Conservation (phyloP, 202 grass and related monocot species). For the Carex sylvatica region DNA sequence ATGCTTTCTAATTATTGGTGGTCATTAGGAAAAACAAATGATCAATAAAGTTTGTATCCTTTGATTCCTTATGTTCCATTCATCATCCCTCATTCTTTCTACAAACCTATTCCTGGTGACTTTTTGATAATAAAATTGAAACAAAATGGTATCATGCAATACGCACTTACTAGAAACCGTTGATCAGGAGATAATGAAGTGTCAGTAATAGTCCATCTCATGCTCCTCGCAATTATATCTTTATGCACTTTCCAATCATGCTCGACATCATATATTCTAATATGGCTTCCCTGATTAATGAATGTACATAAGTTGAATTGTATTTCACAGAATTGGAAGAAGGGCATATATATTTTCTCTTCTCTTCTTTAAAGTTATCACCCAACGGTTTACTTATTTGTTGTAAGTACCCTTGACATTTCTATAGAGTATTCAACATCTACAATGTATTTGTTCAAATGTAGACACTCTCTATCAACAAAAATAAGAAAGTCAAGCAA, state of each 20-base stretch:
- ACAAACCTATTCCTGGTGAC: background rate
- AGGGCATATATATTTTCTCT: background rate
- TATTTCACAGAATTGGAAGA: background rate
- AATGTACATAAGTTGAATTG: constrained; percentile 15
- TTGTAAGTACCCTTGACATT: background rate
- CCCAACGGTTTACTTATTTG: background rate
- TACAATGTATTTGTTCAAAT: background rate
- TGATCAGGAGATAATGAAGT: constrained; percentile 67
- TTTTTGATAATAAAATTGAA: background rate
- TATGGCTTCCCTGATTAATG: constrained; percentile 53
- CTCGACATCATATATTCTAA: constrained; percentile 83
- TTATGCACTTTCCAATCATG: constrained; percentile 61
- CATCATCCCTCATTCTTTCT: background rate
- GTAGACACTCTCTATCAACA: background rate
- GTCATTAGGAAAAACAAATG: background rate
- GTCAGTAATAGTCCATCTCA: constrained; percentile 92
- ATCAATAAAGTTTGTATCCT: background rate
- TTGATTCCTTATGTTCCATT: background rate
- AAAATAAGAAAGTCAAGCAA: background rate
- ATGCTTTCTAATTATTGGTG: background rate
- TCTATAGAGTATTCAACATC: background rate
- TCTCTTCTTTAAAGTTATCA: background rate
- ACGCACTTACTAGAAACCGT: constrained; percentile 50
- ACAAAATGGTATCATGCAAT: background rate
- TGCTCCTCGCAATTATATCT: constrained; percentile 67